Base-by-base conservation (phyloP, 2,329 filamentous ascomycete genomes). In the Colletotrichum navitas region DNA sequence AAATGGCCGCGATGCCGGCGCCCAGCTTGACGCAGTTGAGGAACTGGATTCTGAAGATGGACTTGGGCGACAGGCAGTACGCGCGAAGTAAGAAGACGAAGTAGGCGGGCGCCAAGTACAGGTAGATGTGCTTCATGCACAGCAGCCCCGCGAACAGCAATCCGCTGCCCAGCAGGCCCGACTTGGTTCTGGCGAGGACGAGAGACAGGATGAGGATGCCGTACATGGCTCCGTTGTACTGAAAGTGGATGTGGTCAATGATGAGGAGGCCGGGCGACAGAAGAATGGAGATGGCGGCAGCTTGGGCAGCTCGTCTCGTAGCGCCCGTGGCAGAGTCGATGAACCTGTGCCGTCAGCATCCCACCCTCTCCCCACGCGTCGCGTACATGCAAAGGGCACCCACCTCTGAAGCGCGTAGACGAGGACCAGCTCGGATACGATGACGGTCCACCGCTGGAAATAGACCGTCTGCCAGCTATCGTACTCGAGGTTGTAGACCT, bases 171-270 rank as follows among this genome's bases (percentile, higher is more conserved):
- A 98, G 87, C 43, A 96, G 85, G 0, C 93, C 93, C 3, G 92
- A 92, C 78, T 89, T 90, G 76, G 91, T 90, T 62, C 94, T 91
- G 8, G 94, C 94, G 71, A 97, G 84, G 1, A 97, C 92, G 59
- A 99, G 87, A 2, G 96, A 98, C 65, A 95, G 86, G 47, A 98
- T 89, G 62, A 99, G 85, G 54, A 98, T 85, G 47, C 96, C 96
- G 80, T 98, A 99, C 83, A 99, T 90, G 83, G 95, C 94, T 51
- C 96, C 95, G 84, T 99, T 99, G 85, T 99, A 99, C 85, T 99
- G 96, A 81, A 99, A 99, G 81, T 98, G 95, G 74, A 98, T 95
- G 80, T 99, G 96, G 79, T 99, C 96, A 80, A 99, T 98, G 79
- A 99, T 97, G 72, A 99, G 86, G 45, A 99, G 89, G 2, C 95